Base-by-base conservation (phyloP, 202 grass and related monocot genomes). In the Schoenoplectus tabernaemontani region DNA sequence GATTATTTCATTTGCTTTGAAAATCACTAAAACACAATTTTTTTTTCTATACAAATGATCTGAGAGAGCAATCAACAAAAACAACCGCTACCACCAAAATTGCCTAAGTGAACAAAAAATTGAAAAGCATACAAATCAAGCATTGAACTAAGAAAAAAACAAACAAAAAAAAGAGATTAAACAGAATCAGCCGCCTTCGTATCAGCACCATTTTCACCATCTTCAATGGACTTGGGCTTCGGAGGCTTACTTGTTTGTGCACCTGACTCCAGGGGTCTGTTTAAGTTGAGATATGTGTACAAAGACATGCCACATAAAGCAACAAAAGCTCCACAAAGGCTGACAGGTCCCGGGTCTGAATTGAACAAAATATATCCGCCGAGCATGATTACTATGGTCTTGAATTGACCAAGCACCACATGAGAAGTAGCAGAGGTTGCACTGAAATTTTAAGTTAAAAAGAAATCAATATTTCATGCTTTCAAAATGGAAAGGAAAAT, bases 381-480 rank as follows among this genome's bases (percentile, higher is more conserved):
- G 1, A 97, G 87, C 93, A 97, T 87, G 78, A 97, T 97, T 50
- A 93, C 89, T 78, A 87, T 78, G 36, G 91, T 97, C 85, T 97
- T 97, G 87, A 97, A 97, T 59, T 97, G 93, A 19, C 93, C 93
- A 43, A 97, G 77, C 78, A 97, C 91, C 38, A 97, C 93, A 46
- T 97, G 93, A 83, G 93, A 88, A 4, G 88, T 85, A 62, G 93
- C 91, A 5, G 93, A 97, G 36, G 93, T 97, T 65, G 93, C 93
- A 82, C 93, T 97, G n/a, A 37, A 84, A 83, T 81, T 30, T 4
- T 33, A 60, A 57, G 42, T 53, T 10, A 74, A 63, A 5, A 28
- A 15, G 0, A 48, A 47, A 54, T 68, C 7, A 74, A 46, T 6
- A 74, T 33, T 41, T 74, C 26, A n/a, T 74, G 28, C 22, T 72